phyloP scores from a whole-genome alignment of 164 flowering plant genomes.

The grape (Vitis vinifera) region ASM3070453v1 NC_081821.1:6988001-6988500 shows the following conservation, averaged over 20 bases:
- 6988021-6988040: too few relatives aligned
- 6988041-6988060: too few relatives aligned
- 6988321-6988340: not conserved
- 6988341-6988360: not conserved
- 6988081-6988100: too few relatives aligned
- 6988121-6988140: not conserved
- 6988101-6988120: not conserved
- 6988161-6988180: too few relatives aligned
- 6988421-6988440: not conserved
- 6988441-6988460: too few relatives aligned
- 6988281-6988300: not conserved
- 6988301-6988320: not conserved
- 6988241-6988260: conserved; percentile 2
- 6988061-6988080: too few relatives aligned
- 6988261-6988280: not conserved
- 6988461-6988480: too few relatives aligned
- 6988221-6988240: not conserved
- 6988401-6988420: not conserved
- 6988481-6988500: not conserved
- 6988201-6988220: not conserved
- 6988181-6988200: too few relatives aligned
- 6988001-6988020: too few relatives aligned
- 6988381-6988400: not conserved
- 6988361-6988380: conserved; percentile 1
- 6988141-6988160: not conserved